Evolutionary conservation across 176 grass and related monocot genomes (phyloP).

Genomic region (Avena eriantha): DNA sequence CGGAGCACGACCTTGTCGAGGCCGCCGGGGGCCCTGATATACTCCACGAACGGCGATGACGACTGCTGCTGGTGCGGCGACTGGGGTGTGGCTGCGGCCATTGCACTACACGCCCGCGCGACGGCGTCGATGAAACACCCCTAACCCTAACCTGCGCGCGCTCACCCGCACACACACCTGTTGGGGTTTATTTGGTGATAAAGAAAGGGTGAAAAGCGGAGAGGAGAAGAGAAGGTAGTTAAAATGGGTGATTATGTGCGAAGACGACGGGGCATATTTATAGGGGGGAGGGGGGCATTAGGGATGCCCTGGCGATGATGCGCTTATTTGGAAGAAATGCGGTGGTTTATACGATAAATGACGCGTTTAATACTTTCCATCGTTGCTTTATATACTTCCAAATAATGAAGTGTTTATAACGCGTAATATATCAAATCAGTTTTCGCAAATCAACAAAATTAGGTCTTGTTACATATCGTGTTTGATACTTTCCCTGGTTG

Average conservation of each 20-base stretch:
- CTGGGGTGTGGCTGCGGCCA: constrained; percentile 40
- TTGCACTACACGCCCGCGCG: constrained; percentile 37
- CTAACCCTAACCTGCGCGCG: constrained; percentile 53
- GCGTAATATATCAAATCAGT: no score
- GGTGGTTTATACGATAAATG: no score
- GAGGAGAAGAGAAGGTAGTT: constrained; percentile 18
- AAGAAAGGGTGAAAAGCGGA: constrained; percentile 18
- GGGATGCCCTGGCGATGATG: no score
- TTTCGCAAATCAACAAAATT: no score
- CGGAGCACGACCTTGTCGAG: constrained; percentile 62
- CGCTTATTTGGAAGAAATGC: no score
- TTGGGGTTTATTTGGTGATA: constrained; percentile 24
- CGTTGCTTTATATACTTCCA: no score
- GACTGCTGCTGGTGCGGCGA: not conserved
- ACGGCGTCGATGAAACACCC: not conserved
- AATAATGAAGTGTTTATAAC: no score
- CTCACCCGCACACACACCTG: constrained; percentile 49
- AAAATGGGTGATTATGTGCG: constrained; percentile 32
- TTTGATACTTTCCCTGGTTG: no score
- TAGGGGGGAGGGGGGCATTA: not conserved
- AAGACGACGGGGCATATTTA: constrained; percentile 38
- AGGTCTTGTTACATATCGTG: no score
- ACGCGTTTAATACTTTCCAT: no score
- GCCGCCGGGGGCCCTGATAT: constrained; percentile 52
- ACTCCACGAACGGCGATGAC: constrained; percentile 42